These are phyloP conservation scores for Penicillium verhagenii DNA, from an alignment of 495 filamentous ascomycete genomes.

Conservation along the genomic window DNA sequence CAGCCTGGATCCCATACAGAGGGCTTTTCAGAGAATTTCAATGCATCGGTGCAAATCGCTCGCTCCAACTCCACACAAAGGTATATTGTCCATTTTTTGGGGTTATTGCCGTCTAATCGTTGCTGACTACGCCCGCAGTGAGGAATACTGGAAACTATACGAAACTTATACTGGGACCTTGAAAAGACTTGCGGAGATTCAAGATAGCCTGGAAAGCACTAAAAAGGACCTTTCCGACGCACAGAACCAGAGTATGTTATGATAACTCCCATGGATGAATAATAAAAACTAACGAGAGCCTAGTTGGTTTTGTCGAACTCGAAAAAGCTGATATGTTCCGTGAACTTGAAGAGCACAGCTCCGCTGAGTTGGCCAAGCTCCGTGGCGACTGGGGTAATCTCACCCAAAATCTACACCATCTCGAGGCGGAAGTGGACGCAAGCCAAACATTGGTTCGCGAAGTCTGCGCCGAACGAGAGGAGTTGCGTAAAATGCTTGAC, in stretches of 20 bases:
- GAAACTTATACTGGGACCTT: slow-evolving; percentile 43
- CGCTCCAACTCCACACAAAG: slow-evolving; percentile 41
- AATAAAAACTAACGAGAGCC: slow-evolving; percentile 25
- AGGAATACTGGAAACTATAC: slow-evolving; percentile 49
- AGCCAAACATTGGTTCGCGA: slow-evolving; percentile 40
- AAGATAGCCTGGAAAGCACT: slow-evolving; percentile 37
- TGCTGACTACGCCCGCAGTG: slow-evolving; percentile 31
- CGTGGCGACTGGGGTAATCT: slow-evolving; percentile 46
- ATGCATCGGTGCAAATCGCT: slow-evolving; percentile 34
- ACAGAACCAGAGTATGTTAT: slow-evolving; percentile 39
- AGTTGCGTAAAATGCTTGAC: slow-evolving; percentile 43
- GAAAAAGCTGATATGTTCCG: slow-evolving; percentile 51
- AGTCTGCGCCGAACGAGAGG: slow-evolving; percentile 43
- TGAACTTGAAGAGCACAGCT: slow-evolving; percentile 46
- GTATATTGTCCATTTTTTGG: slow-evolving; percentile 21
- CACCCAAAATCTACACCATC: slow-evolving; percentile 37
- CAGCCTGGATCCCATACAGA: slow-evolving; percentile 33
- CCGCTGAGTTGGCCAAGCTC: slow-evolving; percentile 43
- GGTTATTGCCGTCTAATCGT: not conserved
- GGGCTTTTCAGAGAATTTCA: slow-evolving; percentile 39
- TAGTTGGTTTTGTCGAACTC: slow-evolving; percentile 46
- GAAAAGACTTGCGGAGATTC: slow-evolving; percentile 41
- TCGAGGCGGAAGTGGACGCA: slow-evolving; percentile 43
- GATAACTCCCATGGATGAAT: not conserved
- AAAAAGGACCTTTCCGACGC: slow-evolving; percentile 40